Percentiles rank a stretch among this genome's conserved stretches.
Conservation (phyloP, 371 early-diverging fungal genomes). For the Circinella umbellata region DNA sequence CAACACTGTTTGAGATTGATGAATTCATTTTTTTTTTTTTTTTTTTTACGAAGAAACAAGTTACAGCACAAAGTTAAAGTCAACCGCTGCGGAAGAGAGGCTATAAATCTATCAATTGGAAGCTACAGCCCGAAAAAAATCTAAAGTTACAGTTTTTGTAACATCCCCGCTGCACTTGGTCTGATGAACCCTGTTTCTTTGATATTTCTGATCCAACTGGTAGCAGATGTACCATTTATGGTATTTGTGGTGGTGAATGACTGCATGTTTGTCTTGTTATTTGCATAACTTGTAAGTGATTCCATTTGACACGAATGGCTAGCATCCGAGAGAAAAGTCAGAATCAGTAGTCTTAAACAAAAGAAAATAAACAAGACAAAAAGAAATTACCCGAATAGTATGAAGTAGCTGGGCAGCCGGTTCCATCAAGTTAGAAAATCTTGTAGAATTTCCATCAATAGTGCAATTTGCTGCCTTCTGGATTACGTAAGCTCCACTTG, state of each 20-base stretch:
- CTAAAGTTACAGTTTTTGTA: too few relatives aligned
- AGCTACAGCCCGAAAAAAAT: too few relatives aligned
- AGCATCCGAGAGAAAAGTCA: neutral
- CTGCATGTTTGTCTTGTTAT: neutral
- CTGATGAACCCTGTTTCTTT: neutral
- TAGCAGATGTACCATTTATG: neutral
- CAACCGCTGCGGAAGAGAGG: too few relatives aligned
- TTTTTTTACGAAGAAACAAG: too few relatives aligned
- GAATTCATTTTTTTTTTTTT: too few relatives aligned
- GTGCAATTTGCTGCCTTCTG: neutral
- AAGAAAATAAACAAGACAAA: neutral
- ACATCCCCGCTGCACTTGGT: too few relatives aligned
- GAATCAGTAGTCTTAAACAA: neutral
- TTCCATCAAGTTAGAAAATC: neutral
- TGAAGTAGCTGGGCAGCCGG: neutral
- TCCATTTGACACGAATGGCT: constrained; percentile 1
- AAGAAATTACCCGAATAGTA: neutral
- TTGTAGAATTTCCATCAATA: neutral
- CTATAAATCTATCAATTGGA: too few relatives aligned
- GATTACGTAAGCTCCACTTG: neutral
- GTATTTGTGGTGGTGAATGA: constrained; percentile 1
- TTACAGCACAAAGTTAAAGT: too few relatives aligned
- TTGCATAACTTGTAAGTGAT: neutral
- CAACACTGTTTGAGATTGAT: too few relatives aligned
- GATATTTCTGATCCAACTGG: constrained; percentile 2